Percentiles rank a stretch among this genome's conserved stretches.
phyloP scores from a whole-genome alignment of 2,329 filamentous ascomycete genomes.

The Hymenoscyphus infarciens region DNA sequence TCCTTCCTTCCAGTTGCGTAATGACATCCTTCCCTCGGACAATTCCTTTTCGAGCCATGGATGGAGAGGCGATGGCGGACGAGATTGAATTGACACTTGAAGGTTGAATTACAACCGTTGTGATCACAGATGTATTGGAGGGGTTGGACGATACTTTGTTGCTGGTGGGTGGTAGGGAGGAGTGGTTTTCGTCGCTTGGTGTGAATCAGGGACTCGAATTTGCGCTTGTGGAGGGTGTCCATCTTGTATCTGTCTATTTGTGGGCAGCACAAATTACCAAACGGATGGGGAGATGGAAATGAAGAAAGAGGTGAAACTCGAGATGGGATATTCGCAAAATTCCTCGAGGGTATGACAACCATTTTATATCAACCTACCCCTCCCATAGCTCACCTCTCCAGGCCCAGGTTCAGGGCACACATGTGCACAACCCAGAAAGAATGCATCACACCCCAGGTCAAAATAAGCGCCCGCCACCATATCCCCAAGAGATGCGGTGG shows the following conservation, averaged over 20 bases:
- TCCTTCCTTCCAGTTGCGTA: slow-evolving; percentile 12
- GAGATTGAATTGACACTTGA: slow-evolving; percentile 12
- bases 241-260: neutral
- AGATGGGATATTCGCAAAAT: neutral
- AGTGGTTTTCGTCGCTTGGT: neutral
- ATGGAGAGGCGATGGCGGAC: slow-evolving; percentile 10
- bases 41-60: slow-evolving; percentile 13
- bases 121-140: slow-evolving; percentile 4
- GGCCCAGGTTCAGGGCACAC: neutral
- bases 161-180: neutral
- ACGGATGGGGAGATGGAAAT: neutral
- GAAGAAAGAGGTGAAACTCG: neutral
- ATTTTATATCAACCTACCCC: neutral
- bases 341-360: neutral
- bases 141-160: neutral
- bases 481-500: neutral
- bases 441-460: neutral
- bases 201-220: neutral
- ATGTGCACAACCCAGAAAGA: neutral
- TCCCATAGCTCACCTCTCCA: neutral
- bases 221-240: neutral
- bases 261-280: neutral
- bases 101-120: slow-evolving; percentile 8
- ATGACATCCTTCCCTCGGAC: slow-evolving; percentile 7
- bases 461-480: neutral